Evolutionary conservation across 1,284 basidiomycete genomes (phyloP), one percentile per base, ranked within the genome.

Genomic region (Sporisorium scitamineum): DNA sequence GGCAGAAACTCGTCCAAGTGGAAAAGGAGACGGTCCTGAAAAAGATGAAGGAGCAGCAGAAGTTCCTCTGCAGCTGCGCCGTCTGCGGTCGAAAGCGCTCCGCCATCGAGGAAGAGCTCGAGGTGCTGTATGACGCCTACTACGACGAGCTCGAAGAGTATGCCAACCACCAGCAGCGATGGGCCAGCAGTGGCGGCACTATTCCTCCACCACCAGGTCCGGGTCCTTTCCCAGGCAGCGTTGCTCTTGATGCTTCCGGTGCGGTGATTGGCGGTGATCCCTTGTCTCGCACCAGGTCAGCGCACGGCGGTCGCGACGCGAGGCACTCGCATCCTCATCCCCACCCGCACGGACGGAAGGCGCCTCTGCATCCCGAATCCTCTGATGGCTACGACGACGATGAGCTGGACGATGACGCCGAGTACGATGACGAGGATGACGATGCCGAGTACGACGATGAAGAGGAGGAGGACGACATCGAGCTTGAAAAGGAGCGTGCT

Each of bases 31-130:
- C 94, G 16, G 95, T 99, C 29, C 88, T 98, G 70, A 91, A 90
- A 86, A 97, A 97, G 90, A 98, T 99, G 94, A 97, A 97, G 89
- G 96, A 97, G 86, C 94, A 97, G 88, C 95, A 97, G 89, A 94
- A 93, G 85, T 94, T 97, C 86, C 92, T 91, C 73, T 99, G 96
- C 86, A 91, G 91, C 76, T 99, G 96, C 87, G 95, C 94, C 22
- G 95, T 99, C 37, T 99, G 96, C 87, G 94, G 94, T 42, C 89
- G 96, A 84, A 99, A 99, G 89, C 94, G 93, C 80, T 91, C 92
- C 88, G 95, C 95, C 81, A 98, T 99, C 88, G 97, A 98, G 89
- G 93, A 94, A 88, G 96, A 99, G 89, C 91, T 99, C 86, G 94
- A 97, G 89, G 93, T 95, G 88, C 91, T 98, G 87, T 98, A 99